Base-by-base conservation (phyloP, 352 stramenopile genomes). In the Phytophthora ramorum region DNA sequence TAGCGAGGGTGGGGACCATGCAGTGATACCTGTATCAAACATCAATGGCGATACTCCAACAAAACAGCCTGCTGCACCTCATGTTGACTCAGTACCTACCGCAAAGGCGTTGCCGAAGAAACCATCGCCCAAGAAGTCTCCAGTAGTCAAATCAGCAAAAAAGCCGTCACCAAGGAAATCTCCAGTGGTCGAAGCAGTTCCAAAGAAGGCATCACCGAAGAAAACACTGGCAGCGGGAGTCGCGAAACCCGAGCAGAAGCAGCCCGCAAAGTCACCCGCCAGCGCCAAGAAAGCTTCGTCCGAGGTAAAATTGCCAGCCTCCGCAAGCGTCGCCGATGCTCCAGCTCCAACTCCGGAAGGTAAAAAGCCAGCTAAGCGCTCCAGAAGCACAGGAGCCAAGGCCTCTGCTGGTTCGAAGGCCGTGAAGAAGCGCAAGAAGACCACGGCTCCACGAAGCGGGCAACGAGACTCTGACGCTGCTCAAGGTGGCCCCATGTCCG, bases 401-500 rank as follows among this genome's bases (percentile, higher is more conserved):
- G 22, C 43, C n/a, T 7, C 34, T 14, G 44, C 44, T 9, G 44
- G 22, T 14, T 46, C 44, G 1, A 28, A 37, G 34, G 22, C 45
- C 9, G 20, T 26, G 30, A 75, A 60, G 22, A 78, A 75, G 17
- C 34, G 46, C 17, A 75, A 75, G 32, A 74, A 57, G 30, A 52
- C 65, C 3, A 26, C 65, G 32, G 48, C 19, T 34, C 30, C 48
- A 20, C 59, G 49, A 43, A 28, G 48, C 40, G 56, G 50, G 54
- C 50, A 48, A 51, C 57, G 35, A 63, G 16, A 30, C 19, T 57
- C 49, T 26, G 16, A 8, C 30, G 63, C 30, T 43, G 46, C 24
- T 10, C 64, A 64, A 64, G 47, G 20, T 47, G 58, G 67, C 19
- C 17, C 73, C 26, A 50, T 71, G 61, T 74, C 69, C 16, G 69